A percentile compares a stretch with the other conserved stretches of the same genome.
These are phyloP conservation scores for Mangifera indica DNA, from an alignment of 345 rosid genomes.

Conservation along the genomic window DNA sequence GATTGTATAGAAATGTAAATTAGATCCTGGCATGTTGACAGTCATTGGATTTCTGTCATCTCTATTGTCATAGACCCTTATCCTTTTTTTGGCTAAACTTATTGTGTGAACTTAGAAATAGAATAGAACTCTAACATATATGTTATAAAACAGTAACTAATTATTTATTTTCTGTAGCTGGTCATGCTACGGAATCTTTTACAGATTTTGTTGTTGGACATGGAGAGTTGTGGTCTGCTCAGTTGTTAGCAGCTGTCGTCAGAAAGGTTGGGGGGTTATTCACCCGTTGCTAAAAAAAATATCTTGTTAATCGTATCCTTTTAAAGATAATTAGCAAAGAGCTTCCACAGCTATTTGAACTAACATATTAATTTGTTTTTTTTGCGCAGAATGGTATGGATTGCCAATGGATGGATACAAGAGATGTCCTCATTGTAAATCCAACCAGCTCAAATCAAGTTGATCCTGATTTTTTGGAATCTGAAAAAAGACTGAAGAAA, in stretches of 20 bases:
- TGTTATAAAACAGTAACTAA: neutral
- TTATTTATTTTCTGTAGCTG: constrained; percentile 53
- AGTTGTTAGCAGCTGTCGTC: constrained; percentile 71
- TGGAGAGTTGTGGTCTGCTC: constrained; percentile 98
- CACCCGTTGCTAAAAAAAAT: constrained; percentile 3
- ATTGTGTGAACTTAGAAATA: neutral
- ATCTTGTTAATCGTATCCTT: neutral
- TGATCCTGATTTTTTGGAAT: constrained; percentile 85
- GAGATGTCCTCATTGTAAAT: constrained; percentile 88
- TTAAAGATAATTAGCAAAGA: constrained; percentile 4
- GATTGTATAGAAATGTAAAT: no score
- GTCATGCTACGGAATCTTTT: constrained; percentile 94
- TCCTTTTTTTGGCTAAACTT: neutral
- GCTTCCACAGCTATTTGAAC: neutral
- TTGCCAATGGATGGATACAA: constrained; percentile 97
- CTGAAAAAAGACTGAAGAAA: constrained; percentile 69
- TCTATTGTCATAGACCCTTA: neutral
- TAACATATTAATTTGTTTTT: neutral
- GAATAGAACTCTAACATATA: neutral
- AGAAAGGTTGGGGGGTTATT: constrained; percentile 56
- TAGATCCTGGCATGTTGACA: no score
- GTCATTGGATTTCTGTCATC: neutral
- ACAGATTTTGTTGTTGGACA: constrained; percentile 95
- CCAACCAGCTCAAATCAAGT: constrained; percentile 90
- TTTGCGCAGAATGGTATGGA: constrained; percentile 66